Conservation (phyloP, 306 rosid genomes). For the Cucurbita moschata region DNA sequence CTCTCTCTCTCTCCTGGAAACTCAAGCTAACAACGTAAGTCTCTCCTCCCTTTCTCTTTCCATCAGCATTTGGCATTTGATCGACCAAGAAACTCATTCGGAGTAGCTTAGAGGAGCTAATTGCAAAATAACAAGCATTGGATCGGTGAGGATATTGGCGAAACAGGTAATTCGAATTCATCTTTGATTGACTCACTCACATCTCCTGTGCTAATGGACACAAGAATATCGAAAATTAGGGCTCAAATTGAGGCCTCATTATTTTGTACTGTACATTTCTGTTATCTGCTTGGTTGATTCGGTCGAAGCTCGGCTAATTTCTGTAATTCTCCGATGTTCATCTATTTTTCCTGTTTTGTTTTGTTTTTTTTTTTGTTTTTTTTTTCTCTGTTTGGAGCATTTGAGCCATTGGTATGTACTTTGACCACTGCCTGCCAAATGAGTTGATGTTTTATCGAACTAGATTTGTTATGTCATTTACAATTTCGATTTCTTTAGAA, state of each 20-base stretch:
- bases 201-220: background rate
- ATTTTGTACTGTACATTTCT: background rate
- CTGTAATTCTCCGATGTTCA: background rate
- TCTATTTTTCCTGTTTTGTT: background rate
- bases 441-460: background rate
- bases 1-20: constrained; percentile 4
- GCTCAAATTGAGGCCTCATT: constrained; percentile 8
- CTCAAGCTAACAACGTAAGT: constrained; percentile 6
- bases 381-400: background rate
- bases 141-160: background rate
- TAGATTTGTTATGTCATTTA: constrained; percentile 1
- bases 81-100: background rate
- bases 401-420: background rate
- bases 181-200: constrained; percentile 6
- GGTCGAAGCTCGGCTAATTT: background rate
- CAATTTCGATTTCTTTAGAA: background rate
- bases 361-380: background rate
- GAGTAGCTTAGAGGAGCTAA: background rate
- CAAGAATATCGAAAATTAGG: constrained; percentile 7
- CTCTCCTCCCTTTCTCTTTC: constrained; percentile 5
- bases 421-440: background rate
- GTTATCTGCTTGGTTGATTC: constrained; percentile 3
- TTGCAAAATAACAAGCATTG: constrained; percentile 1
- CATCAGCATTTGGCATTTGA: constrained; percentile 7
- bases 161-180: constrained; percentile 5